Percentiles rank a stretch among this genome's conserved stretches.
phyloP scores from a whole-genome alignment of 139 green algal species.

The Tetraselmis chui region DNA sequence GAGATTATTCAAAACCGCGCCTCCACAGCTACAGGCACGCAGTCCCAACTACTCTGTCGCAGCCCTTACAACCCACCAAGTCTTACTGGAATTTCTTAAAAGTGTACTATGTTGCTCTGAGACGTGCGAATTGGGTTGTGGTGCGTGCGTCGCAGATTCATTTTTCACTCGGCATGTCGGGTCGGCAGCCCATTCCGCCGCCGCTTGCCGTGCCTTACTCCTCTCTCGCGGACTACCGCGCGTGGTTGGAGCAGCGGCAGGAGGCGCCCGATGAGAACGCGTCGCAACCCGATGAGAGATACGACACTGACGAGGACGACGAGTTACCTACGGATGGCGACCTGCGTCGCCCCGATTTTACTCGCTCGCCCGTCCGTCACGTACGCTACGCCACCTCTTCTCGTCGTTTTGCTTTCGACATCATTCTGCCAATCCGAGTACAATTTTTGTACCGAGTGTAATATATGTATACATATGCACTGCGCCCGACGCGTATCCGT shows the following conservation, averaged over 20 bases:
- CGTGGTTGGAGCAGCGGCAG: background rate
- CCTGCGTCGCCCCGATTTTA: background rate
- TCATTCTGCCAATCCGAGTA: too few relatives aligned
- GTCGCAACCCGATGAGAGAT: background rate
- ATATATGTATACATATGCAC: too few relatives aligned
- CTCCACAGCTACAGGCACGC: background rate
- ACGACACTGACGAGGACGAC: background rate
- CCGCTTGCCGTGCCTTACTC: background rate
- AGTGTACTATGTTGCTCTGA: too few relatives aligned
- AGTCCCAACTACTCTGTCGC: too few relatives aligned
- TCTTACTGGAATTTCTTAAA: too few relatives aligned
- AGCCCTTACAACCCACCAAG: too few relatives aligned
- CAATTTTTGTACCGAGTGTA: too few relatives aligned
- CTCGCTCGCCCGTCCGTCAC: background rate
- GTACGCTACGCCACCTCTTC: too few relatives aligned
- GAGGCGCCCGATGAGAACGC: too few relatives aligned
- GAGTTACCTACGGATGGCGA: background rate
- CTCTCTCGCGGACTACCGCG: background rate
- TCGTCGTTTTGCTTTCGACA: too few relatives aligned
- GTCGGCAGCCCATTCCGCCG: background rate
- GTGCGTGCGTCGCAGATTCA: background rate
- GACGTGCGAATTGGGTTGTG: too few relatives aligned
- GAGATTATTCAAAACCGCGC: background rate
- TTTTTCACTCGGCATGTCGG: background rate
- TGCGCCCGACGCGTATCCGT: too few relatives aligned